Evolutionary conservation across 2,329 filamentous ascomycete species (phyloP).

Genomic region (Drechslera avenae): DNA sequence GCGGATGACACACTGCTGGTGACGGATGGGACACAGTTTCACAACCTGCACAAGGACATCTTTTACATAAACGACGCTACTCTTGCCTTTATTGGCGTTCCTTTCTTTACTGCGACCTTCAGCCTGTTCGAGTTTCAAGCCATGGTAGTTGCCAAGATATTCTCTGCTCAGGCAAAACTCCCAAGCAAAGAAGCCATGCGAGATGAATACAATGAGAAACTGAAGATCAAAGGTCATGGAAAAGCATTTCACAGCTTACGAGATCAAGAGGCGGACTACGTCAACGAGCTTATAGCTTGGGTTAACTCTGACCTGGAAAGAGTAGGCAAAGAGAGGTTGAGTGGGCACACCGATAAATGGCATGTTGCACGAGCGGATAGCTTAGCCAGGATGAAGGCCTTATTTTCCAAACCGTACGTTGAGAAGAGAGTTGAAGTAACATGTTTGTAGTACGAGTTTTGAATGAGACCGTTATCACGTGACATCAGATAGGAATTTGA

Average conservation of each 20-base stretch:
- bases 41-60: constrained; percentile 73
- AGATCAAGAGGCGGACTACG: constrained; percentile 49
- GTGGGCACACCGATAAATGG: constrained; percentile 47
- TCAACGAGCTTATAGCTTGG: constrained; percentile 48
- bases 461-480: background rate
- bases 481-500: too few relatives aligned
- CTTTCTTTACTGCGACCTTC: constrained; percentile 70
- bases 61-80: constrained; percentile 73
- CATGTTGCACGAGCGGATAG: constrained; percentile 42
- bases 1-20: constrained; percentile 63
- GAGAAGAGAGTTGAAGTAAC: constrained; percentile 13
- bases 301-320: constrained; percentile 42
- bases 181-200: constrained; percentile 54
- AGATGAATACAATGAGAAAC: constrained; percentile 46
- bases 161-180: constrained; percentile 57
- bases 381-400: constrained; percentile 37
- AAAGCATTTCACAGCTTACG: constrained; percentile 54
- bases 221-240: constrained; percentile 49
- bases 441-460: constrained; percentile 10
- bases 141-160: constrained; percentile 62
- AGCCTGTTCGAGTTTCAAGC: constrained; percentile 74
- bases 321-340: constrained; percentile 24
- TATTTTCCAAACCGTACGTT: constrained; percentile 23
- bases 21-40: constrained; percentile 66
- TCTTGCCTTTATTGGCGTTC: constrained; percentile 67